Conservation (phyloP, 805 yeast species). For the baker's yeast (Saccharomyces cerevisiae) region DNA sequence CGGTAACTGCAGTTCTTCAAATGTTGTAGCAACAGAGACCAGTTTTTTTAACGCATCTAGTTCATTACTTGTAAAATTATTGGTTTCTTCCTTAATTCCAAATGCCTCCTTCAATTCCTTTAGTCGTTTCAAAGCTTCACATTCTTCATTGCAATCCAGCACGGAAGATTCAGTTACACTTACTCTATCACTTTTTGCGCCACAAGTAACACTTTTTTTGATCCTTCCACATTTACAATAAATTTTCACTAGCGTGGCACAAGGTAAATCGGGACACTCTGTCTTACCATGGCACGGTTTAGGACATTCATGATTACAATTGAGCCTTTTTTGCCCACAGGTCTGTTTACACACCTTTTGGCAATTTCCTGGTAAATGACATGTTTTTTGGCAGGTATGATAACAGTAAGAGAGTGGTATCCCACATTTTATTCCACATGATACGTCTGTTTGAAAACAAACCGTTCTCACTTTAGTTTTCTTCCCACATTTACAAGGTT, state of each 20-base stretch:
- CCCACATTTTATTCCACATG: conserved; percentile 64
- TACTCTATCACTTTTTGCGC: conserved; percentile 34
- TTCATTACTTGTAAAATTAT: conserved; percentile 4
- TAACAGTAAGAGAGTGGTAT: conserved; percentile 39
- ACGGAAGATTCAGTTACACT: conserved; percentile 30
- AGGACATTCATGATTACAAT: conserved; percentile 65
- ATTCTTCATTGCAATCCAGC: conserved; percentile 62
- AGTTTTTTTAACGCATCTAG: conserved; percentile 13
- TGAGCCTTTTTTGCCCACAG: conserved; percentile 45
- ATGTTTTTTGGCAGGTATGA: conserved; percentile 43
- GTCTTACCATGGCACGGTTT: conserved; percentile 55
- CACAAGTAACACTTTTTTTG: conserved; percentile 45
- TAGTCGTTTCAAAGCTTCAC: conserved; percentile 55
- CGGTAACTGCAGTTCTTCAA: conserved; percentile 27
- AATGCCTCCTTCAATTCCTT: conserved; percentile 57
- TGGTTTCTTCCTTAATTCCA: conserved; percentile 21
- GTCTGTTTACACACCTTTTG: conserved; percentile 46
- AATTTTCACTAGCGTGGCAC: conserved; percentile 43
- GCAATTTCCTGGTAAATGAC: conserved; percentile 59
- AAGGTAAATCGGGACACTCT: conserved; percentile 47
- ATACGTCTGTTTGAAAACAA: conserved; percentile 58
- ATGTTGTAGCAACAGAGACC: conserved; percentile 19
- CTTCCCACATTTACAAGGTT: conserved; percentile 56
- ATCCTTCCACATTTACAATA: conserved; percentile 61
- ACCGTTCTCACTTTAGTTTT: conserved; percentile 45